Evolutionary conservation across 768 basidiomycete species (phyloP), one percentile per base, ranked within the genome.

Genomic region (Lactarius psammicola): DNA sequence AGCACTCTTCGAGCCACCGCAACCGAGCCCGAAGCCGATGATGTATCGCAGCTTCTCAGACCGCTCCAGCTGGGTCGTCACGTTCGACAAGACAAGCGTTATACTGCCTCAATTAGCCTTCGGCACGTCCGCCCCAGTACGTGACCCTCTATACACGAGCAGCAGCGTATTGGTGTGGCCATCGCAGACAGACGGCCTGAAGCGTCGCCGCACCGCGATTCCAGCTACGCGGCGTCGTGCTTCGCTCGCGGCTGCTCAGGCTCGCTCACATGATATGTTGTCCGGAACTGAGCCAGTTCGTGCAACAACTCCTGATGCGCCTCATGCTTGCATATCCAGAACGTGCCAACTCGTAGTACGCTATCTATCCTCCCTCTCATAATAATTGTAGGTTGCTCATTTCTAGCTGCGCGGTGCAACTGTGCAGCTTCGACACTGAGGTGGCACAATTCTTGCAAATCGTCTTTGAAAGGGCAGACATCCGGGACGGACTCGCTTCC

Each of bases 51-150:
- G 65, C 13, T 66, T 66, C 30, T 66, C 60, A 31, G 65, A 66
- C 56, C 56, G 60, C 30, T 49, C 60, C 4, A 66, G 65, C 56
- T 66, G 65, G 65, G 65, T 66, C 46, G 60, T 66, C 23, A 56
- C 60, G 4, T 66, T 66, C 56, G 65, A 66, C 1, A 33, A 49
- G 46, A 33, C 30, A 11, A 20, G 10, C 30, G 6, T 40, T 5
- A 40, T 20, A 3, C 17, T 13, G 11, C 49, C 67, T 0, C n/a
- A 28, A 26, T n/a, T 57, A 7, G 31, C 55, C 1, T 57, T 66
- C 30, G 65, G 65, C 49, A 57, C 60, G 4, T 66, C 65, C 17
- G 2, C 55, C 28, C 60, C 46, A 1, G 28, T 9, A 18, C 65
- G 60, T 36, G 55, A 66, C 26, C 60, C 65, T 30, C 42, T 66